Evolutionary conservation across 2,329 filamentous ascomycete species (phyloP), one percentile per base, ranked within the genome.

Genomic region (Ophiostoma australiae): DNA sequence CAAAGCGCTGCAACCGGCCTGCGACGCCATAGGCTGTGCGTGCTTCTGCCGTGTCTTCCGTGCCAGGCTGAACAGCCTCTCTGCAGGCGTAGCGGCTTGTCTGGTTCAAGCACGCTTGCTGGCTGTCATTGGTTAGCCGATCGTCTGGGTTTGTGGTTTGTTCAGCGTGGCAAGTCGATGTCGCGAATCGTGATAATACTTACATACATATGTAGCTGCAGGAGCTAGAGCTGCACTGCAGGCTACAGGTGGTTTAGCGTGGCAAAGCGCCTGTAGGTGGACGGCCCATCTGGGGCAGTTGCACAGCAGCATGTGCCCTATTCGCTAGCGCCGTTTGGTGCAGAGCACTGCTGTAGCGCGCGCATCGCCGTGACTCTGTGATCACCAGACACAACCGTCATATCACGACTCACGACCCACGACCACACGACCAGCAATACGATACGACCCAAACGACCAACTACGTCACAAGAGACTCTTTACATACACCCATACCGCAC

Each of bases 21-120:
- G 4, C 3, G 27, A 61, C 55, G 23, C 55, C 23, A 63, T 63
- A 20, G 58, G 58, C 27, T 63, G 27, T 10, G 58, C 11, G 58
- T 63, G 58, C 27, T 63, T 63, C 58, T 63, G 58, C 58, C 27
- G 58, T 35, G 58, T 15, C 27, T 33, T 11, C 58, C 13, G 27
- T 68, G 52, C 13, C 66, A 61, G 69, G 69, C 69, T 70, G 69
- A 7, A 48, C 65, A 70, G 69, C 48, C 69, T 20, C 48, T 63
- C 13, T 63, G 58, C 15, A 63, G 23, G 58, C 6, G 4, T 20
- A 20, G 58, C 27, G 58, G 58, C 11, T 33, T 27, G 27, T 63
- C 58, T 63, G 27, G 3, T 17, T 2, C 5, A 33, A 15, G 7
- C 5, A 33, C 58, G 5, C 13, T 27, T 63, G 0, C 27, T 13